Conservation (phyloP, 495 filamentous ascomycete species). For the Hypoxylon trugodes region DNA sequence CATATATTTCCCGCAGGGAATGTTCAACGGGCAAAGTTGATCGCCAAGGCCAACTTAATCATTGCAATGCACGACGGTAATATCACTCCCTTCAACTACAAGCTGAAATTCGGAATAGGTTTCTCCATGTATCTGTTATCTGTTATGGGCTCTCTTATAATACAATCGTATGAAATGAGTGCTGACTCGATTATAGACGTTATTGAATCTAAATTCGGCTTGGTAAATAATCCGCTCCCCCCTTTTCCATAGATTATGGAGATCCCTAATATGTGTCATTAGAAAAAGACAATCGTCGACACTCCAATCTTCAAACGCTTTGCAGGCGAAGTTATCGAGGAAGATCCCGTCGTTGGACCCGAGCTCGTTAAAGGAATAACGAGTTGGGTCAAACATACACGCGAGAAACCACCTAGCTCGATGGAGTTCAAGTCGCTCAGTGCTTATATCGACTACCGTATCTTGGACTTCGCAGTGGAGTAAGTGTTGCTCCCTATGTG, state of each 20-base stretch:
- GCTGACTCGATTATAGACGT: conserved; percentile 3
- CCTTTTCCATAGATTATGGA: background rate
- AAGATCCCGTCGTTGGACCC: conserved; percentile 5
- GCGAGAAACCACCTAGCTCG: background rate
- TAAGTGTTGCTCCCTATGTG: background rate
- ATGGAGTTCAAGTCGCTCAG: conserved; percentile 3
- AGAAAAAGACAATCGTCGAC: conserved; percentile 1
- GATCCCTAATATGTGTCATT: background rate
- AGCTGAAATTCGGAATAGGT: background rate
- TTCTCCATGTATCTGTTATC: no score
- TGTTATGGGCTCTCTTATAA: background rate
- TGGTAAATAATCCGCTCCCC: background rate
- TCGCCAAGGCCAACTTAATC: conserved; percentile 10
- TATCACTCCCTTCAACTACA: background rate
- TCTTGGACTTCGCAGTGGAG: conserved; percentile 11
- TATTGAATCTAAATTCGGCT: conserved; percentile 3
- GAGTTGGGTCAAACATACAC: conserved; percentile 16
- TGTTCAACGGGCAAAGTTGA: background rate
- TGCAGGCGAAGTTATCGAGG: background rate
- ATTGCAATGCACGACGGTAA: conserved; percentile 23
- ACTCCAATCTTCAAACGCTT: conserved; percentile 11
- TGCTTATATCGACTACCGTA: conserved; percentile 8
- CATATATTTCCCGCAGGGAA: conserved; percentile 16
- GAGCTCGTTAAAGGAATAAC: conserved; percentile 1
- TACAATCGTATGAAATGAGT: background rate